Evolutionary conservation across 352 stramenopile genomes (phyloP), one percentile per base, ranked within the genome.

Genomic region (Globisporangium cystogenes): DNA sequence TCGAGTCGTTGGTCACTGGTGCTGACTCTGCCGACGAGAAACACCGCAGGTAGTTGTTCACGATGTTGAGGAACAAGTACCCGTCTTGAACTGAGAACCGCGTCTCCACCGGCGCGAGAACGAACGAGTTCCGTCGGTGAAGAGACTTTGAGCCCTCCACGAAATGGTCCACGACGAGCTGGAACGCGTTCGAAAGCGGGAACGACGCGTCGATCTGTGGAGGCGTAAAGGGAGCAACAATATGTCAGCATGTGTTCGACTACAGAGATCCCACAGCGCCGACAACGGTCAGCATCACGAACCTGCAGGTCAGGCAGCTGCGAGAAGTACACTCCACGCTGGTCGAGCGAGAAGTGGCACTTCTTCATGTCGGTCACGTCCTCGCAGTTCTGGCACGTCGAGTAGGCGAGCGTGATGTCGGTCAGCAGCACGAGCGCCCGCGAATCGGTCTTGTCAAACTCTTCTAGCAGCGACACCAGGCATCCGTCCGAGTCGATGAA

Each of bases 21-120:
- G 20, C 27, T 47, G 27, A 49, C n/a, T 16, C 14, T 8, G 54
- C 54, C 21, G 70, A 52, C 20, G 75, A 60, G 43, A 84, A 70
- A 59, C 70, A 78, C 33, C 70, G 65, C n/a, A 90, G 36, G 53
- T 93, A 95, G 50, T 92, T 95, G 65, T 95, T 86, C 24, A 82
- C 66, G 49, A 95, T 93, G 45, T 84, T 86, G 37, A 88, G 58
- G 54, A 95, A 92, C 47, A 95, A 57, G 48, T 87, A 76, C 15
- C 70, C 70, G 46, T 95, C 85, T 71, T 95, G 85, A 31, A 95
- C 81, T 18, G 85, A 95, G 53, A 95, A 90, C 15, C 85, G 79
- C 4, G 78, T 84, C 56, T 95, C 85, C 6, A 95, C 81, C 20
- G 85, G 85, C 18, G 76, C 80, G 21, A 93, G 53, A 29, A 91